Evolutionary conservation across 306 rosid species (phyloP).

Genomic region (Comarum palustre): DNA sequence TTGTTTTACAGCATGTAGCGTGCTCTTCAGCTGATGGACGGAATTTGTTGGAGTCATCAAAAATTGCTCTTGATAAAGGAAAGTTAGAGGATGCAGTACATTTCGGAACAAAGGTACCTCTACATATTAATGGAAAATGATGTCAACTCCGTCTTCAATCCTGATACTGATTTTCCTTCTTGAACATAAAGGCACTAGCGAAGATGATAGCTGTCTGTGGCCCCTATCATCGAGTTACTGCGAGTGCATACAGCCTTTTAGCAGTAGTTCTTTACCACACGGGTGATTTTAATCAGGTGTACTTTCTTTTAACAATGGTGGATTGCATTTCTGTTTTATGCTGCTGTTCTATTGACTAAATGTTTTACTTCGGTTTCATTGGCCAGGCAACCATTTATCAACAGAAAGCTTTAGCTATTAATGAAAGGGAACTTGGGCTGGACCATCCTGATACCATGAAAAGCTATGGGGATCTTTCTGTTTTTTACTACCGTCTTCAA

Average conservation of each 20-base stretch:
- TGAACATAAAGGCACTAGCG: conserved; percentile 62
- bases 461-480: conserved; percentile 98
- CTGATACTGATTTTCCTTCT: conserved; percentile 7
- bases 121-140: neutral
- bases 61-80: conserved; percentile 95
- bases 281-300: conserved; percentile 94
- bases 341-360: neutral
- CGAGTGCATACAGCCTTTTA: conserved; percentile 91
- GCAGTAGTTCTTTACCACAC: conserved; percentile 99
- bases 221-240: conserved; percentile 90
- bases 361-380: conserved; percentile 2
- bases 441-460: conserved; percentile 99
- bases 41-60: conserved; percentile 82
- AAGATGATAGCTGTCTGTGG: conserved; percentile 94
- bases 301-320: conserved; percentile 14
- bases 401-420: conserved; percentile 89
- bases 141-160: neutral
- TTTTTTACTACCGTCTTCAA: conserved; percentile 91
- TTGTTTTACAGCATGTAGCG: conserved; percentile 63
- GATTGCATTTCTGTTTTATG: neutral
- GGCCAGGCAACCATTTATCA: conserved; percentile 92
- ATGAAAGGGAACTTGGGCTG: conserved; percentile 95
- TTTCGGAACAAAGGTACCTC: conserved; percentile 81
- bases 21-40: conserved; percentile 91
- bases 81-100: conserved; percentile 94